Conservation (phyloP, 805 yeast genomes). For the Jamesozyma gamospora region DNA sequence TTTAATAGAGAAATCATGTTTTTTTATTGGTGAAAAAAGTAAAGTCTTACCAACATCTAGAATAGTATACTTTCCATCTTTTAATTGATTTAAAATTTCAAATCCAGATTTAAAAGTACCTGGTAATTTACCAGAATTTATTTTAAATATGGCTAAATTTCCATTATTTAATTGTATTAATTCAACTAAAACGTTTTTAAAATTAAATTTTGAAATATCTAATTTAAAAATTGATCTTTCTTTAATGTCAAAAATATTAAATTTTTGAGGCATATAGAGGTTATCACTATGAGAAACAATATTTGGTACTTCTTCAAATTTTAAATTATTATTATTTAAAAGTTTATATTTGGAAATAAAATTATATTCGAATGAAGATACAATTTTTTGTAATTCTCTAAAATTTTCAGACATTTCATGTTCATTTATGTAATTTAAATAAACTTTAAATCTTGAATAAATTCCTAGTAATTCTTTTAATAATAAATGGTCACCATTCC, state of each 20-base stretch:
- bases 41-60: conserved; percentile 20
- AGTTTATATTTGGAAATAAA: conserved; percentile 7
- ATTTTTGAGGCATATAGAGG: conserved; percentile 12
- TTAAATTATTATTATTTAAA: conserved; percentile 8
- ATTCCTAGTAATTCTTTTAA: neutral
- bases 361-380: conserved; percentile 2
- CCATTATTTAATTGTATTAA: conserved; percentile 19
- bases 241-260: conserved; percentile 10
- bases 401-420: neutral
- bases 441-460: conserved; percentile 1
- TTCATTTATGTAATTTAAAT: neutral
- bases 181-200: conserved; percentile 16
- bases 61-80: conserved; percentile 7
- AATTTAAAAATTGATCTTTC: conserved; percentile 18
- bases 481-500: conserved; percentile 2
- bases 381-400: conserved; percentile 1
- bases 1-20: conserved; percentile 15
- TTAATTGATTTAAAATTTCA: conserved; percentile 9
- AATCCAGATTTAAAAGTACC: conserved; percentile 2
- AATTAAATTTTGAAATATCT: conserved; percentile 10
- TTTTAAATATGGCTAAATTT: conserved; percentile 20
- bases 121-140: conserved; percentile 15
- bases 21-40: conserved; percentile 19
- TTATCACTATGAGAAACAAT: conserved; percentile 15
- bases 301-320: conserved; percentile 19